Base-by-base conservation (phyloP, 2,329 filamentous ascomycete species). In the Fusarium sp. region DNA sequence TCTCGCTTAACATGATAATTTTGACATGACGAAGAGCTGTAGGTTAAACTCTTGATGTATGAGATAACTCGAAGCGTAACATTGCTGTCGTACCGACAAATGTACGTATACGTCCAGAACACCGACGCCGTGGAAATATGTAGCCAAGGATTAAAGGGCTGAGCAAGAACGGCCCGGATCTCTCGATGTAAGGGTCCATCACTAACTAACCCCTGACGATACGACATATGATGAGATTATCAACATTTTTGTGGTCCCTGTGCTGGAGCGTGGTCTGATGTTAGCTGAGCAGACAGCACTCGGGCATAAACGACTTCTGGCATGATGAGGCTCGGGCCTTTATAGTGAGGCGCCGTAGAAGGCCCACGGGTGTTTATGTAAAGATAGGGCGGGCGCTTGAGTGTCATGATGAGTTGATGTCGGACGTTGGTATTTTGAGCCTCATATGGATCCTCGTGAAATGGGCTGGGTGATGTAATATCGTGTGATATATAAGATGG, bases 121-220 rank as follows among this genome's bases (percentile, higher is more conserved):
- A 15, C 48, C 46, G 40, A 22, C 41, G 48, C 49, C 28, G 45
- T 36, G 35, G 35, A 32, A 15, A 43, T 47, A 55, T 58, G 54
- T 50, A 31, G 36, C 40, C 61, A 59, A 47, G 59, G 48, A 59
- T 61, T 5, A 56, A 28, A 64, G 41, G 48, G 44, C 51, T 49
- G 46, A 47, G 25, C 34, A 26, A 28, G 12, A 53, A 49, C 51
- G 41, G 47, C 45, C 43, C 55, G 6, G 13, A 39, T 45, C 47
- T 58, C 19, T 24, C 8, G 12, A 49, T 32, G 35, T 25, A 49
- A 34, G 32, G 35, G 26, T 34, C 24, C 32, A 29, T 31, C n/a
- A 13, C 19, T 42, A 26, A 25, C 22, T 25, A 19, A 13, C 24
- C 41, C 41, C n/a, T 48, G 15, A 19, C n/a, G 7, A 35, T 31